These are phyloP conservation scores for Starmerella vitae DNA, from an alignment of 805 yeast genomes.

Conservation along the genomic window DNA sequence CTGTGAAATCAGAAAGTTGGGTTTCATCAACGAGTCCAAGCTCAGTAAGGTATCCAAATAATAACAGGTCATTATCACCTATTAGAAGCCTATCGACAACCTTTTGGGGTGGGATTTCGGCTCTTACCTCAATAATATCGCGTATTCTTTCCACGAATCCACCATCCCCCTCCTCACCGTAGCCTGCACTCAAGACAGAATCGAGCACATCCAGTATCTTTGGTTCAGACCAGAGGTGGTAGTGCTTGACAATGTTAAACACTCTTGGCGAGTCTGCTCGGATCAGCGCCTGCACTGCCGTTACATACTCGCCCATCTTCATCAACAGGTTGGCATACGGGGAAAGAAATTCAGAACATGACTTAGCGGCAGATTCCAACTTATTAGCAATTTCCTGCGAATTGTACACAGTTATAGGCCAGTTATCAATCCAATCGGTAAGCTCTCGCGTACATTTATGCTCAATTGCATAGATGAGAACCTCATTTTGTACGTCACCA, in stretches of 20 bases:
- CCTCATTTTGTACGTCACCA: conserved; percentile 31
- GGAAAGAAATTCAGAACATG: conserved; percentile 22
- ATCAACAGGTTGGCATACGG: conserved; percentile 37
- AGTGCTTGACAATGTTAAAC: conserved; percentile 43
- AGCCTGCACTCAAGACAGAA: conserved; percentile 22
- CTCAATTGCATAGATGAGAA: conserved; percentile 37
- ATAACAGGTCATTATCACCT: conserved; percentile 19
- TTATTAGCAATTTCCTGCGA: conserved; percentile 31
- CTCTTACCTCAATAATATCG: conserved; percentile 14
- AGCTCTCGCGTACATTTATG: conserved; percentile 29
- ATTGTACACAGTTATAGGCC: conserved; percentile 50
- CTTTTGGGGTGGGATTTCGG: conserved; percentile 41
- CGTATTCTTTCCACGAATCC: conserved; percentile 14
- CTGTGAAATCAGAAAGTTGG: conserved; percentile 44
- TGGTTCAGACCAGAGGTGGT: conserved; percentile 48
- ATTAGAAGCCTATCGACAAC: conserved; percentile 36
- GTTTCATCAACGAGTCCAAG: conserved; percentile 45
- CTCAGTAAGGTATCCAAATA: conserved; percentile 51
- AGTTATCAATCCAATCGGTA: conserved; percentile 33
- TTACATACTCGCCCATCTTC: conserved; percentile 41
- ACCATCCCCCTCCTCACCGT: conserved; percentile 12
- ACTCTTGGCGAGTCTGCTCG: conserved; percentile 40
- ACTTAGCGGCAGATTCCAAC: conserved; percentile 24
- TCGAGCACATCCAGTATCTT: conserved; percentile 35
- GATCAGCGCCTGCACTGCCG: conserved; percentile 54